These are phyloP conservation scores for Arachis monticola DNA, from an alignment of 331 rosid genomes.

Conservation along the genomic window DNA sequence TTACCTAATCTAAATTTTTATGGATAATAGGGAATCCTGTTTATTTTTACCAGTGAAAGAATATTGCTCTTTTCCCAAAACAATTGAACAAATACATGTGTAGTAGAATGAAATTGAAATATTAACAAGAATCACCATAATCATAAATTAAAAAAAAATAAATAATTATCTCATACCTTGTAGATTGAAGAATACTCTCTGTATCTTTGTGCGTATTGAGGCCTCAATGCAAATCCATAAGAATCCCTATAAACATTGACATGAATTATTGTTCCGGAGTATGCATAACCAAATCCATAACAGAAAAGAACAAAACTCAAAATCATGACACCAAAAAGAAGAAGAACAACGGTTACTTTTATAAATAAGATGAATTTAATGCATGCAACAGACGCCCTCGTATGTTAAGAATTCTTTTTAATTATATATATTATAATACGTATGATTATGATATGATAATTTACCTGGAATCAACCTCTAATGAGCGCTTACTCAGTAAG, in stretches of 20 bases:
- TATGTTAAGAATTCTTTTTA: no score
- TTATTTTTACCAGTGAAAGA: conserved; percentile 14
- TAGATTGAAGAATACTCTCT: conserved; percentile 67
- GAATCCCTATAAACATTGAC: conserved; percentile 64
- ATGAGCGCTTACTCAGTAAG: conserved; percentile 89
- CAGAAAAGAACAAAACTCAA: not conserved
- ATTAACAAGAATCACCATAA: no score
- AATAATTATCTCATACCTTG: conserved; percentile 56
- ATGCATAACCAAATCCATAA: not conserved
- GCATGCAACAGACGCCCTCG: not conserved
- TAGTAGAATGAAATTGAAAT: no score
- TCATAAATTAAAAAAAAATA: no score
- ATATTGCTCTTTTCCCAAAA: not conserved
- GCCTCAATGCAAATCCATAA: conserved; percentile 93
- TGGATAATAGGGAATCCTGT: not conserved
- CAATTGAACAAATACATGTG: no score
- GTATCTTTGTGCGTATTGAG: conserved; percentile 82
- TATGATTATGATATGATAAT: not conserved
- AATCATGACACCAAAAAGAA: not conserved
- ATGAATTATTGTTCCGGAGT: not conserved
- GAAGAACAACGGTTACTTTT: not conserved
- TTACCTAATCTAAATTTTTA: not conserved
- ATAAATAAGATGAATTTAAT: no score
- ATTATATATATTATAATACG: no score
- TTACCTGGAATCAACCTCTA: conserved; percentile 97